Conservation (phyloP, 2,329 filamentous ascomycete species). For the Neocatenulostroma microsporum region DNA sequence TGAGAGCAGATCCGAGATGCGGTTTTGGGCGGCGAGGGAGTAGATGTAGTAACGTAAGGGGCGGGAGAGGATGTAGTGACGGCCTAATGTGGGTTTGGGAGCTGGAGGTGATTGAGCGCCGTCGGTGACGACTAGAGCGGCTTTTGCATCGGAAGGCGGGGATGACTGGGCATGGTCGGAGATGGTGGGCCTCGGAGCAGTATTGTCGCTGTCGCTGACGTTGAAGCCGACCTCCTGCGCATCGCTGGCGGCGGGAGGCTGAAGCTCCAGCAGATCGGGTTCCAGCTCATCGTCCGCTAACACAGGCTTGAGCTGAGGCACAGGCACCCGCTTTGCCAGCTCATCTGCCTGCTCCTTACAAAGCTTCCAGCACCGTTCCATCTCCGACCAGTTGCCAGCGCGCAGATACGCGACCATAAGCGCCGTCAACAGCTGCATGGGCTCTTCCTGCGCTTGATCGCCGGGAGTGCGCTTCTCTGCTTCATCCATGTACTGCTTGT, state of each 20-base stretch:
- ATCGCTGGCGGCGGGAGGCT: conserved; percentile 2
- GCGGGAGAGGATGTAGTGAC: conserved; percentile 30
- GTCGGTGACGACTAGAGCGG: background rate
- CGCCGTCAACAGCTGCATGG: conserved; percentile 34
- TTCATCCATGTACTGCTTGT: no score
- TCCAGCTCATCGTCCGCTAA: conserved; percentile 1
- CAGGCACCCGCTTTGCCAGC: conserved; percentile 10
- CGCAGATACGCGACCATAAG: conserved; percentile 61
- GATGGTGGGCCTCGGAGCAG: no score
- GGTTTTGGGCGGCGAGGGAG: conserved; percentile 46
- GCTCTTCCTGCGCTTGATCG: no score
- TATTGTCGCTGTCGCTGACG: background rate
- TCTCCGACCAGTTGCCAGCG: conserved; percentile 50
- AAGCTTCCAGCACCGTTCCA: conserved; percentile 60
- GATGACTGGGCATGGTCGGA: no score
- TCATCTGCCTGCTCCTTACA: conserved; percentile 48
- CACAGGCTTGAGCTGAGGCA: conserved; percentile 15
- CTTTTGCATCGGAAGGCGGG: no score
- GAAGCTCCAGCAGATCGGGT: conserved; percentile 4
- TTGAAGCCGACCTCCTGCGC: conserved; percentile 9
- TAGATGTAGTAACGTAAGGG: conserved; percentile 47
- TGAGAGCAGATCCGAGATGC: conserved; percentile 28
- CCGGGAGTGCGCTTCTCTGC: no score
- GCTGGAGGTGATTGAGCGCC: background rate
- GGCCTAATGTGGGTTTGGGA: conserved; percentile 5